These are phyloP conservation scores for Ascochyta fabae DNA, from an alignment of 2,329 filamentous ascomycete genomes.

Conservation along the genomic window DNA sequence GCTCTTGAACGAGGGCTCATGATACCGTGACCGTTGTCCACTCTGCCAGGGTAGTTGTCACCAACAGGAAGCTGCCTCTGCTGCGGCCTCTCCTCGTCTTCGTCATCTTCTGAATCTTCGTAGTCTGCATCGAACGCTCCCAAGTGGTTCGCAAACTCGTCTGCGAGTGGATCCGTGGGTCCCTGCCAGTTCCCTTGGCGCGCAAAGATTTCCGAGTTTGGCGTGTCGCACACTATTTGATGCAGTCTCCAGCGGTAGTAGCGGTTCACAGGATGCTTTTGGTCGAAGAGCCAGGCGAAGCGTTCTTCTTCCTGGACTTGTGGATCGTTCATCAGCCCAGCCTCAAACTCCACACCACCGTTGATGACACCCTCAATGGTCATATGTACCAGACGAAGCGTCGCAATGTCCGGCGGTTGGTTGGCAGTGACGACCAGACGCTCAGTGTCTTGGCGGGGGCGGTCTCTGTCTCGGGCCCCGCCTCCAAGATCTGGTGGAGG, in stretches of 20 bases:
- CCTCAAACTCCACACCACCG: constrained; percentile 87
- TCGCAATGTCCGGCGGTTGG: constrained; percentile 77
- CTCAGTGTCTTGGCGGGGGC: constrained; percentile 31
- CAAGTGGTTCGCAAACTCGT: constrained; percentile 78
- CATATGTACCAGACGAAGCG: constrained; percentile 84
- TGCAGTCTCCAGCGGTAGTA: constrained; percentile 95
- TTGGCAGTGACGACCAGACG: constrained; percentile 58
- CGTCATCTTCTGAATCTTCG: constrained; percentile 65
- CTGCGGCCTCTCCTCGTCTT: constrained; percentile 61
- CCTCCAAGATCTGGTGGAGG: constrained; percentile 39
- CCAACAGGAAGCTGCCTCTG: constrained; percentile 35
- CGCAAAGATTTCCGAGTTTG: constrained; percentile 35
- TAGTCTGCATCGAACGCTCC: constrained; percentile 73
- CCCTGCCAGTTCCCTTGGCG: constrained; percentile 68
- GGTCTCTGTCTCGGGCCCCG: constrained; percentile 24
- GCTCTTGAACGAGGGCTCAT: constrained; percentile 54
- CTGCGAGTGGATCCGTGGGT: constrained; percentile 75
- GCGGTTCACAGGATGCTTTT: constrained; percentile 73
- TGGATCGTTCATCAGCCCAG: constrained; percentile 83
- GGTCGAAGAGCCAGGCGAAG: constrained; percentile 93
- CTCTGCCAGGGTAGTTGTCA: constrained; percentile 37
- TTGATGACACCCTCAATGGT: constrained; percentile 80
- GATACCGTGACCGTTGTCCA: constrained; percentile 38
- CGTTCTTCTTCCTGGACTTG: constrained; percentile 86
- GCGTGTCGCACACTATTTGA: constrained; percentile 73